phyloP scores from a whole-genome alignment of 106 monocot species.

The Phalaenopsis aphrodite region DNA sequence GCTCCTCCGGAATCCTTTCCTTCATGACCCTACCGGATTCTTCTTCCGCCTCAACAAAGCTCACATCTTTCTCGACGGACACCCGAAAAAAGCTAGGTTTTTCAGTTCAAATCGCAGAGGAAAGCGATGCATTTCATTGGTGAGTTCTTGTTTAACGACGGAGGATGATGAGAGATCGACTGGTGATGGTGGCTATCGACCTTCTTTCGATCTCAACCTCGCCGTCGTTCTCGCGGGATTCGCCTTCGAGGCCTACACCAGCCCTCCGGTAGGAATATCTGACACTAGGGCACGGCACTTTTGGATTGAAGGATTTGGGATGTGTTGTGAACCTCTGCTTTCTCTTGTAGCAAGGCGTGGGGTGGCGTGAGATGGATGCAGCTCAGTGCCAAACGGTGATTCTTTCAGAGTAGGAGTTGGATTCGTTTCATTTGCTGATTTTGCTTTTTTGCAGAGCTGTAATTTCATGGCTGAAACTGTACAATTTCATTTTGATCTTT shows the following conservation, averaged over 20 bases:
- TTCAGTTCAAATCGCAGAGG: background rate
- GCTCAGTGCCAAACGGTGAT: slow-evolving; percentile 80
- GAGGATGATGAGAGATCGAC: background rate
- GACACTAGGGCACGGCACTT: background rate
- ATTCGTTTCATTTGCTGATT: background rate
- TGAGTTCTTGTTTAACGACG: background rate
- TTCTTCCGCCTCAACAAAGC: background rate
- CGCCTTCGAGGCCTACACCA: slow-evolving; percentile 89
- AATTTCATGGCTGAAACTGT: no score
- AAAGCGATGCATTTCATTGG: background rate
- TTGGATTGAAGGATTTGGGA: background rate
- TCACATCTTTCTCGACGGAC: background rate
- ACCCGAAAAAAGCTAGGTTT: background rate
- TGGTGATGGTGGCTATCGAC: slow-evolving; percentile 19
- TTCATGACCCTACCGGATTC: background rate
- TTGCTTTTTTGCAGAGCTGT: background rate
- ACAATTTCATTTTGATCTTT: no score
- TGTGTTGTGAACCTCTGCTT: background rate
- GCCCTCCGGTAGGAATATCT: slow-evolving; percentile 47
- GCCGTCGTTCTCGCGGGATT: slow-evolving; percentile 93
- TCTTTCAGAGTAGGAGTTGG: slow-evolving; percentile 69
- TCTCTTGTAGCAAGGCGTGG: slow-evolving; percentile 46
- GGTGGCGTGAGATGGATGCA: slow-evolving; percentile 67
- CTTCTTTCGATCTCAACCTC: slow-evolving; percentile 83
- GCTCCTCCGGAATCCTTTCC: background rate